Base-by-base conservation (phyloP, 2,329 filamentous ascomycete genomes). In the Metarhizium rileyi region DNA sequence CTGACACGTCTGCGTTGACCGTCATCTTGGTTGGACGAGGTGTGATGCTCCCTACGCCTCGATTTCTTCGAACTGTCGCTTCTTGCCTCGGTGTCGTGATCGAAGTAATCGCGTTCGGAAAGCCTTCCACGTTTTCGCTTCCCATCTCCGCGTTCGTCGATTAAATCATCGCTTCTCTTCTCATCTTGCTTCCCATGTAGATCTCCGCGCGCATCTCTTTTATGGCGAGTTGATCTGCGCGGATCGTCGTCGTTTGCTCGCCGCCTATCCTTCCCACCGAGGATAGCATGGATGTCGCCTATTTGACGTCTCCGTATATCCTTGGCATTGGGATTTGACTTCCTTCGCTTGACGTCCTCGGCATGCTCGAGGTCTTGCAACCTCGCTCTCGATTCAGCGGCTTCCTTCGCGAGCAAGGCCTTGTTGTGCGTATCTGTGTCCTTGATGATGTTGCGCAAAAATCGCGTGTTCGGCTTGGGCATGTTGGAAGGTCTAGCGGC, bases 381-480 rank as follows among this genome's bases (percentile, higher is more conserved):
- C 20, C 88, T 81, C 4, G 81, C 81, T 53, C 77, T 76, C 0
- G 89, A 83, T 56, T 97, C 90, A 44, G 86, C 81, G 25, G 84
- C 83, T 65, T 97, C 91, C 61, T 84, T 94, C 1, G 86, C 87
- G 18, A 89, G 79, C 27, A 97, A 73, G 1, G 88, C 86, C 23
- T 86, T 82, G 75, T 98, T 98, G 68, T 98, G 91, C 48, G 69
- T 85, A 59, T 94, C 86, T 8, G 89, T 94, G 57, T 93, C 86
- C 55, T 84, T 86, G 53, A 98, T 88, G 50, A 97, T 87, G 60
- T 93, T 86, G 51, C 83, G 83, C 40, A 98, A 71, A 63, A 97
- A 97, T 30, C 86, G 80, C 0, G 87, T 96, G 61, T 98, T 97
- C 3, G 91, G 90, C 63, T 91, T 96, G 1, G 87, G 88, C 55